Conservation (phyloP, 2,329 filamentous ascomycete genomes). For the Xylariaceae sp. region DNA sequence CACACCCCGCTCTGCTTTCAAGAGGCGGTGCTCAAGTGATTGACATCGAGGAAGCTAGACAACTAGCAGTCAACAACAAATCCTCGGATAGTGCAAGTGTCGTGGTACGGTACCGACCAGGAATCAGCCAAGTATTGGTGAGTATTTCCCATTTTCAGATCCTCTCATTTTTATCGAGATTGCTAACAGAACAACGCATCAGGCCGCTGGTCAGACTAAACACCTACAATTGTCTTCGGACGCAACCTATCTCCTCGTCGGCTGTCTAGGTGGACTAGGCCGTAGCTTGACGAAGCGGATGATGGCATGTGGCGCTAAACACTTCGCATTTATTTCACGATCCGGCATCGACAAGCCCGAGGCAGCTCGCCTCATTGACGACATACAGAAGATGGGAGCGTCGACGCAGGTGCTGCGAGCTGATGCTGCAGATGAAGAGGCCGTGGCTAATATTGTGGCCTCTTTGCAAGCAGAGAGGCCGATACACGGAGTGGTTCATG, state of each 20-base stretch:
- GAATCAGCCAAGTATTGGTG: constrained; percentile 11
- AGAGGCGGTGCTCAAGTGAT: not conserved
- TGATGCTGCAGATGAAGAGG: constrained; percentile 11
- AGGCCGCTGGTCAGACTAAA: constrained; percentile 5
- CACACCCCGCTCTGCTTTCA: constrained; percentile 3
- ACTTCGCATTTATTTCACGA: constrained; percentile 33
- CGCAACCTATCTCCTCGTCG: constrained; percentile 33
- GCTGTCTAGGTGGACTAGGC: constrained; percentile 36
- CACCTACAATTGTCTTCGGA: constrained; percentile 11
- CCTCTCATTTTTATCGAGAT: not conserved
- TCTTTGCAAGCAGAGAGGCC: constrained; percentile 13
- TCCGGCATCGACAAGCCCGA: constrained; percentile 26
- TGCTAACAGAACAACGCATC: not conserved
- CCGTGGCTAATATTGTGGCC: constrained; percentile 2
- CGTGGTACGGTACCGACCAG: constrained; percentile 9
- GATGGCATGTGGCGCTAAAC: constrained; percentile 31
- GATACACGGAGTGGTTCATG: constrained; percentile 25
- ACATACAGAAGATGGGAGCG: constrained; percentile 9
- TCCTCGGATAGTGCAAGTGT: not conserved
- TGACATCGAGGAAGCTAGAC: constrained; percentile 8
- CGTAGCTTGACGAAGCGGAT: constrained; percentile 33
- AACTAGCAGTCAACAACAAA: not conserved
- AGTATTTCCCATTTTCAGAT: not conserved
- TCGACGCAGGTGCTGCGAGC: constrained; percentile 12
- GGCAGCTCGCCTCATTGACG: constrained; percentile 23